Evolutionary conservation across 148 eudicot genomes (phyloP).

Genomic region (Camellia granthamiana): DNA sequence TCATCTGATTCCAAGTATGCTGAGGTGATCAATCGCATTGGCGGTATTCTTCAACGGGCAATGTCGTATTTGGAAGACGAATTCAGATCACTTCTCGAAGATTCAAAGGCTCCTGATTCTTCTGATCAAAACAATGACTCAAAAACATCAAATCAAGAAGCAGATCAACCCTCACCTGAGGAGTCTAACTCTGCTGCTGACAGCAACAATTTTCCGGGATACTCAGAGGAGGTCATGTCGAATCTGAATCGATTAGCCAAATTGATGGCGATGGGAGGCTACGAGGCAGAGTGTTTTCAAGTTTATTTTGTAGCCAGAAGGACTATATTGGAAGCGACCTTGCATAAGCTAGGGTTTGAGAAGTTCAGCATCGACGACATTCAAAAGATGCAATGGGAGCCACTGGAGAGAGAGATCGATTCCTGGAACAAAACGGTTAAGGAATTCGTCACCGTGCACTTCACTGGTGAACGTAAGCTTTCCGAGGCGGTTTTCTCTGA

Average conservation of each 20-base stretch:
- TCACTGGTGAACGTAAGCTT: slow-evolving; percentile 32
- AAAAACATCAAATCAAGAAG: slow-evolving; percentile 21
- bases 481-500: slow-evolving; percentile 22
- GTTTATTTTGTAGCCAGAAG: slow-evolving; percentile 32
- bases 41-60: slow-evolving; percentile 40
- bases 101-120: slow-evolving; percentile 1
- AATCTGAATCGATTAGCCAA: slow-evolving; percentile 23
- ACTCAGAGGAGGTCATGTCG: slow-evolving; percentile 31
- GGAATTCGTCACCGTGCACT: slow-evolving; percentile 16
- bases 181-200: slow-evolving; percentile 16
- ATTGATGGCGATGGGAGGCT: slow-evolving; percentile 30
- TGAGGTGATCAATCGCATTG: slow-evolving; percentile 27
- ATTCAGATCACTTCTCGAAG: slow-evolving; percentile 37
- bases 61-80: slow-evolving; percentile 51
- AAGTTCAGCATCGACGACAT: slow-evolving; percentile 46
- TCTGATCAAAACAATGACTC: slow-evolving; percentile 1
- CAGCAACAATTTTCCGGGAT: slow-evolving; percentile 26
- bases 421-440: slow-evolving; percentile 37
- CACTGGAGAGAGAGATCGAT: slow-evolving; percentile 39
- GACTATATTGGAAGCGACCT: slow-evolving; percentile 28
- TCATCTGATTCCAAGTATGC: slow-evolving; percentile 28
- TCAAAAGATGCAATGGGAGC: slow-evolving; percentile 47
- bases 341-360: slow-evolving; percentile 32
- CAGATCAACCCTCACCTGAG: neutral
- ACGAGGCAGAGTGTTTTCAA: slow-evolving; percentile 39